Evolutionary conservation across 2,329 filamentous ascomycete species (phyloP), one percentile per base, ranked within the genome.

Genomic region (Metarhizium humberi): DNA sequence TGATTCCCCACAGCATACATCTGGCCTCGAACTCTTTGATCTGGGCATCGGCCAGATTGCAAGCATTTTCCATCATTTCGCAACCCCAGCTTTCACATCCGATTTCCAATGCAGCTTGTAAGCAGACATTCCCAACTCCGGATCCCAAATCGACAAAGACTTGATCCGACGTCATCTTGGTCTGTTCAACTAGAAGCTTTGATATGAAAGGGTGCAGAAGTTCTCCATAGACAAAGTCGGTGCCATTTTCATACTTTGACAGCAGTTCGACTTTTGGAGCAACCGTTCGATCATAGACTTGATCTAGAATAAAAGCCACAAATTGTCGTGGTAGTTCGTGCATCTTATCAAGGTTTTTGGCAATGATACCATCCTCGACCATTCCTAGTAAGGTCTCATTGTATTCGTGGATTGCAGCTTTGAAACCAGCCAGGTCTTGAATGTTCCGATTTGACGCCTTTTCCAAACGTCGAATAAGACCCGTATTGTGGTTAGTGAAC

Each of bases 61-160:
- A 92, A 2, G 92, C 90, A 58, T 94, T 95, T 56, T 87, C 80
- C 90, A 96, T 95, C 79, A 95, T 90, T 71, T 99, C 94, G 64
- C 92, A 96, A 32, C 94, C 94, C 86, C 91, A 96, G 70, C 88
- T 92, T 67, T 96, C 90, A 69, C 91, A 96, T 18, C 94, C 94
- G 53, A 92, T 85, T 69, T 99, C 90, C 20, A 99, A 80, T 0
- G 94, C 94, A 2, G 92, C 91, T 69, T 99, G 94, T 52, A 99
- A 76, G 30, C 94, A 91, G 3, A 97, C 92, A 67, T 97, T 99
- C 50, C 92, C 94, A 16, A 97, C 94, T 34, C 94, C 94, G 2
- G 92, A 97, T 51, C 94, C 94, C 14, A 99, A 79, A 67, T 99
- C 94, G 57, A 99, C 86, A 68, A 99, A 97, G 42, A 95, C 84